Base-by-base conservation (phyloP, 345 rosid genomes). In the Stellera chamaejasme region DNA sequence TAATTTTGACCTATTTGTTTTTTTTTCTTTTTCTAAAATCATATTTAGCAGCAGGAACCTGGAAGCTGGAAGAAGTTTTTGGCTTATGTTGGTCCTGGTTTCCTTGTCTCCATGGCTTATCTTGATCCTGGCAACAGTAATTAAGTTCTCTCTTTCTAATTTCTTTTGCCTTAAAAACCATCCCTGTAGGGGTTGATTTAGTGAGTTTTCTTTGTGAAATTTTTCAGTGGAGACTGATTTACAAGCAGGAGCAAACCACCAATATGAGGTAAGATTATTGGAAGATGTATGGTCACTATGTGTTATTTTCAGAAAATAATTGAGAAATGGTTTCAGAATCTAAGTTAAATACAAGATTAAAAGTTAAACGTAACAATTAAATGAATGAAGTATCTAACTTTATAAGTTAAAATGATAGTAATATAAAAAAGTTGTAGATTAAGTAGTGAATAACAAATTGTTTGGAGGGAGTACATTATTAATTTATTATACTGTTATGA, bases 121-220 rank as follows among this genome's bases (percentile, higher is more conserved):
- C 72, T 85, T 39, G 88, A 85, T 42, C 93, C 88, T 10, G 81
- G 88, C 2, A 82, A 82, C 66, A 43, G 88, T 82, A n/a, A n/a
- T n/a, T n/a, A 62, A 42, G 69, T 9, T 12, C 15, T 15, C 15
- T 7, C 13, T 6, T 32, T 41, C 15, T 48, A 10, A 27, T 3
- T 27, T 42, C 11, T 23, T 43, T 26, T 9, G 16, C 4, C 43
- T 36, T 28, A 10, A 11, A 16, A 28, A 28, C 15, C 10, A 16
- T 36, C 14, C 13, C 36, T 27, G 9, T 56, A 14, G 39, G 3
- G 39, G 9, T 32, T 8, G 9, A 8, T 32, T 23, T 16, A 32
- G 19, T 55, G 11, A 0, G 10, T 27, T 6, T 51, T 6, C 48
- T 15, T 48, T 5, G 4, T 63, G 16, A 27, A 11, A 10, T 43